Evolutionary conservation across 768 basidiomycete genomes (phyloP), one percentile per base, ranked within the genome.

Genomic region (Rhodosporidiobolus odoratus): DNA sequence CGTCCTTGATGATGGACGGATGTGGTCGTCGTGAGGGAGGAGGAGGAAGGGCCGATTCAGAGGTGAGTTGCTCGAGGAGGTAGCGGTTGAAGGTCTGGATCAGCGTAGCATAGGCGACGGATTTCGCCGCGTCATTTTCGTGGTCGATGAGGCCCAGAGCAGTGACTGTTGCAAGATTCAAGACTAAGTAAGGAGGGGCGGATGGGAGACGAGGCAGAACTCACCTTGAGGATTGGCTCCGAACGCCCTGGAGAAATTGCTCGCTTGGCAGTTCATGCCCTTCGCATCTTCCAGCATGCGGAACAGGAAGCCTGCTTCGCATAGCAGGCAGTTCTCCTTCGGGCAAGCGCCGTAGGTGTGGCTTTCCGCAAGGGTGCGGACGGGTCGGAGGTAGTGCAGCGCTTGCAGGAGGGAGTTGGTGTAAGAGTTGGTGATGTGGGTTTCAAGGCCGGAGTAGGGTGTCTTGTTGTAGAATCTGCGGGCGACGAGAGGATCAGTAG

Each of bases 61-160:
- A 83, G 66, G 84, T 86, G 74, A 97, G 83, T 61, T 88, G 88
- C 70, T 97, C 93, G 61, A 97, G 80, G 47, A 96, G 83, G 82
- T 96, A 97, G 30, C 95, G 87, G 78, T 97, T 92, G 83, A 97
- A 97, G 23, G 86, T 86, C 80, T 97, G 96, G 50, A 98, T 97
- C 82, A 91, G 88, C 60, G 89, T 86, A 0, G 87, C 88, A 75
- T 97, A 92, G 9, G 73, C 69, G 52, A 71, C 67, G 16, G 76
- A 71, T 43, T 68, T 71, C 35, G 66, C 23, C 21, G 73, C 54
- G 74, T 90, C 87, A 48, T 87, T 84, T 74, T 93, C 90, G 56
- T 88, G 84, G 77, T 98, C 96, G 68, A 95, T 86, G 50, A 99
- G 83, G 62, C 93, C 92, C 45, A 96, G 86, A 19, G 90, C 87